phyloP scores from a whole-genome alignment of 768 basidiomycete species.

The Austroboletus eburneus region DNA sequence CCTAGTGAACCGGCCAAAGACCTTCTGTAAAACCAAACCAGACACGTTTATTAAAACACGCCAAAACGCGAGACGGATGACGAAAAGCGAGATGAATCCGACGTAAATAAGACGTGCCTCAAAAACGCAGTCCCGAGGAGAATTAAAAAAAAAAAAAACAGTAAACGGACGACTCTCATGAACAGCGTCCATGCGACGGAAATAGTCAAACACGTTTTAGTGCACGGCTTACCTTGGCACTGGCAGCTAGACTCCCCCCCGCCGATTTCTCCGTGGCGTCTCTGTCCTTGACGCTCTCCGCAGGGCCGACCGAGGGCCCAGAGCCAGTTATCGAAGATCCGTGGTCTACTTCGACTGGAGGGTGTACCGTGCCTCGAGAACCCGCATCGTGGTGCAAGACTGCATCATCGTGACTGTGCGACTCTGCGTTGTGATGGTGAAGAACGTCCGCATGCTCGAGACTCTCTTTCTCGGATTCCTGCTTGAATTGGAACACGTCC shows the following conservation, averaged over 20 bases:
- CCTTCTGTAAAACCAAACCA: slow-evolving; percentile 22
- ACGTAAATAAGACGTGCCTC: not conserved
- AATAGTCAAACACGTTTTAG: slow-evolving; percentile 13
- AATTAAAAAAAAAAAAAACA: not conserved
- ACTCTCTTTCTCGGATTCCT: slow-evolving; percentile 64
- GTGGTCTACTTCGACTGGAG: slow-evolving; percentile 3
- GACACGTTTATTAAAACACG: slow-evolving; percentile 23
- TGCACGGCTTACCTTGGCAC: slow-evolving; percentile 28
- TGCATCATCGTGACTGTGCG: not conserved
- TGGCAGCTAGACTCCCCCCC: slow-evolving; percentile 26
- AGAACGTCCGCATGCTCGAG: slow-evolving; percentile 42
- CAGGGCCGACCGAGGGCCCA: not conserved
- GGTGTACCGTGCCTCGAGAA: not conserved
- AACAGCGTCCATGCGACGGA: not conserved
- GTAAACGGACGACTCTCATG: not conserved
- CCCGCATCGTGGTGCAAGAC: not conserved
- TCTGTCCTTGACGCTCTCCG: slow-evolving; percentile 15
- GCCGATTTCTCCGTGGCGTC: slow-evolving; percentile 27
- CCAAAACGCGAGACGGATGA: slow-evolving; percentile 5
- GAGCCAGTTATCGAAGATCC: slow-evolving; percentile 1
- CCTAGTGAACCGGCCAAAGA: slow-evolving; percentile 24
- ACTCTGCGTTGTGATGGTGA: slow-evolving; percentile 43
- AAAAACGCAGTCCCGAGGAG: too few species aligned
- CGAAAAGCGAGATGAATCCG: not conserved
- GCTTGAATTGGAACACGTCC: slow-evolving; percentile 66